Conservation (phyloP, 148 eudicot species). For the Cornus controversa region DNA sequence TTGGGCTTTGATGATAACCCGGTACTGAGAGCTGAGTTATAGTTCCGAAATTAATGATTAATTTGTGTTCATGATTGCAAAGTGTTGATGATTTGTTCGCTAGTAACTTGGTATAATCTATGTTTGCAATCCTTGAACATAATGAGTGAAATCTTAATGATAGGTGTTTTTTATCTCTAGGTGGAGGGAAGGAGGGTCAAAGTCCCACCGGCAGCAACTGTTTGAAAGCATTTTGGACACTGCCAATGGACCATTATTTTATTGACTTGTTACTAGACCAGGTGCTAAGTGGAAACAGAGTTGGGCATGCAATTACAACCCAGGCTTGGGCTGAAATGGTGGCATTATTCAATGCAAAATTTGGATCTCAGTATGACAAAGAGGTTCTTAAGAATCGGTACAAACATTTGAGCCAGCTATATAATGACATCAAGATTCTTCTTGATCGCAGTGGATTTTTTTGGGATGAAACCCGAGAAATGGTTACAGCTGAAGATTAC, state of each 20-base stretch:
- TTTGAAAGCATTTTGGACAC: conserved; percentile 8
- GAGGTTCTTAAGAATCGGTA: conserved; percentile 12
- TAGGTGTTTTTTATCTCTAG: neutral
- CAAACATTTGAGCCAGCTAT: conserved; percentile 14
- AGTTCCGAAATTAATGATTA: conserved; percentile 1
- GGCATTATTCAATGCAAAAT: conserved; percentile 12
- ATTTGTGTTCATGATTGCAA: neutral
- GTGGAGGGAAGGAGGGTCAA: conserved; percentile 9
- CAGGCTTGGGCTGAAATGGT: conserved; percentile 13
- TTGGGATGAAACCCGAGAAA: conserved; percentile 19
- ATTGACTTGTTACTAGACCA: conserved; percentile 14
- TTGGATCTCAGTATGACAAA: conserved; percentile 7
- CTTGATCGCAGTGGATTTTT: conserved; percentile 6
- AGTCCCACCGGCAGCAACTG: neutral
- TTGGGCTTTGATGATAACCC: neutral
- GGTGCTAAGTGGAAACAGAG: conserved; percentile 11
- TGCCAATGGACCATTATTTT: conserved; percentile 10
- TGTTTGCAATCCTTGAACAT: neutral
- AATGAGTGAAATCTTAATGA: neutral
- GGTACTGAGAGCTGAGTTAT: neutral
- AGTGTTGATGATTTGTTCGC: neutral
- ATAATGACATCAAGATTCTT: conserved; percentile 11
- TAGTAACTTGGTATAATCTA: neutral
- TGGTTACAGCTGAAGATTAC: conserved; percentile 13
- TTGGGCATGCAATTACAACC: conserved; percentile 11